Base-by-base conservation (phyloP, 2,329 filamentous ascomycete species). In the Colletotrichum acutatum region DNA sequence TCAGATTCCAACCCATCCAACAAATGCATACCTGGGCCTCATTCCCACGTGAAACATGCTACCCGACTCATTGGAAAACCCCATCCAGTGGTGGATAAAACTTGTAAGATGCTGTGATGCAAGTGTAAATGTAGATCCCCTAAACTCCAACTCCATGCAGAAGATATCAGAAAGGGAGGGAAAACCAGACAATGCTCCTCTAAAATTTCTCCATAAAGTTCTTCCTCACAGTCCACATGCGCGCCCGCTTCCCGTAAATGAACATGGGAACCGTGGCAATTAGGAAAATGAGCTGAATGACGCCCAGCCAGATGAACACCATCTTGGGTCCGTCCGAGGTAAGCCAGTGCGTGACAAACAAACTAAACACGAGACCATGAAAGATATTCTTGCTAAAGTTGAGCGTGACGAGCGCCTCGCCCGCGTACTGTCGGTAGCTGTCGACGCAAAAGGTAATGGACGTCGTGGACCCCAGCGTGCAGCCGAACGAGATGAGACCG, bases 301-400 rank as follows among this genome's bases (percentile, higher is more conserved):
- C 88, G 3, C 96, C 96, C 65, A 98, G 88, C 78, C 92, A 94
- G 57, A 97, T 84, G 79, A 94, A 98, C 0, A 97, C 95, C 12
- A 84, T 88, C 83, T 93, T 94, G 12, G 93, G 88, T 0, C 96
- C 95, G 70, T 95, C 92, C 1, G 83, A 80, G 37, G 93, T 89
- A 26, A 98, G 86, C 96, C 96, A 98, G 67, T 90, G 86, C 4
- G 94, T 94, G 77, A 98, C 94, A 81, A 98, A 98, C 62, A 98
- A 85, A 72, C 94, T 90, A 80, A 98, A 98, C 0, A 98, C 88
- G 66, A 98, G 86, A 0, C 96, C 96, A 78, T 98, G 96, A 30
- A 98, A 90, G 68, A 98, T 89, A 80, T 98, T 98, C 87, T 98
- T 98, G 83, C 91, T 92, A 79, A 98, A 97, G 79, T 98, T 98